A percentile compares a stretch with the other conserved stretches of the same genome.
These are phyloP conservation scores for Chimonanthus salicifolius DNA, from an alignment of 164 flowering plant genomes.

Conservation along the genomic window DNA sequence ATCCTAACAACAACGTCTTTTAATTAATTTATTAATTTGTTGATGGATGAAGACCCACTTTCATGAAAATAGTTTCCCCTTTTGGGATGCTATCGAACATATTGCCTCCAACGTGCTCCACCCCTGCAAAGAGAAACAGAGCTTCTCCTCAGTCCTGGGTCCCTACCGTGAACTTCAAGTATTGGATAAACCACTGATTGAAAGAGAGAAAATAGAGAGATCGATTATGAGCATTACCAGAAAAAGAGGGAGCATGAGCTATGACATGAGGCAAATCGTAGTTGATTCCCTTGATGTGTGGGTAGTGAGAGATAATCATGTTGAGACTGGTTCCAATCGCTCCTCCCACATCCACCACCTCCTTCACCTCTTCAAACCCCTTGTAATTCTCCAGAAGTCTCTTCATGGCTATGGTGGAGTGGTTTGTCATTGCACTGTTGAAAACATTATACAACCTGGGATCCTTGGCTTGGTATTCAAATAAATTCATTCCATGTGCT, in stretches of 20 bases:
- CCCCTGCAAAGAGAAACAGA: slow-evolving; percentile 31
- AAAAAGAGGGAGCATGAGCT: slow-evolving; percentile 14
- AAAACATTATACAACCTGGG: background rate
- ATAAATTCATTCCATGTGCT: background rate
- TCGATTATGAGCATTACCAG: slow-evolving; percentile 14
- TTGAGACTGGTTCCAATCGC: slow-evolving; percentile 17
- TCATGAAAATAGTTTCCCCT: slow-evolving; percentile 70
- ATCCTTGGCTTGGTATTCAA: background rate
- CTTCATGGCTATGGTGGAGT: background rate
- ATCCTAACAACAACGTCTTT: too few relatives aligned
- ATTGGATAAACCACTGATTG: background rate
- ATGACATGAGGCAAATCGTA: slow-evolving; percentile 25
- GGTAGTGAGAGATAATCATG: slow-evolving; percentile 28
- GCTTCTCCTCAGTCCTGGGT: too few relatives aligned
- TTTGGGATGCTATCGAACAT: slow-evolving; percentile 79
- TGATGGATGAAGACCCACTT: too few relatives aligned
- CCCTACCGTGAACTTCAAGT: too few relatives aligned
- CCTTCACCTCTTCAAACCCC: slow-evolving; percentile 8
- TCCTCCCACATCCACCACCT: slow-evolving; percentile 11
- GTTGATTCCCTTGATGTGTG: slow-evolving; percentile 28
- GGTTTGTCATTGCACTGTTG: background rate
- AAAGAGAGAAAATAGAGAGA: background rate
- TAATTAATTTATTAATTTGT: too few relatives aligned
- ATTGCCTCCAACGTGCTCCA: slow-evolving; percentile 81
- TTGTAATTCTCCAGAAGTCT: slow-evolving; percentile 2